Evolutionary conservation across 306 rosid species (phyloP).

Genomic region (Elaeagnus macrophylla): DNA sequence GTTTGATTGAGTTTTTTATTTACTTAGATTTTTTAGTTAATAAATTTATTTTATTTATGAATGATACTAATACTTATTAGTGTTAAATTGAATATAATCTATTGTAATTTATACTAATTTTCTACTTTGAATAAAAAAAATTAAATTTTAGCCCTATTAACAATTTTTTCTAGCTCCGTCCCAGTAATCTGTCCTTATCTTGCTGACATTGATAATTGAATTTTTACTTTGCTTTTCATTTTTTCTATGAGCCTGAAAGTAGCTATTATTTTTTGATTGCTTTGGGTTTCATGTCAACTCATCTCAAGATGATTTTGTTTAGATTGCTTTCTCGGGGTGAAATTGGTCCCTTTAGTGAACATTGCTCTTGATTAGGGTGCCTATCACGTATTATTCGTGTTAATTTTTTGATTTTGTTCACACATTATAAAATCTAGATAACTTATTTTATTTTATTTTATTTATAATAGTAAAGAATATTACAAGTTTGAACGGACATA

Average conservation of each 20-base stretch:
- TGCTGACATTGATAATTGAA: slow-evolving; percentile 22
- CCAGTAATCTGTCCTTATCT: slow-evolving; percentile 17
- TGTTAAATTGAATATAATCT: too few species aligned
- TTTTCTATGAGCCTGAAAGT: slow-evolving; percentile 20
- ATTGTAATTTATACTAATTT: too few species aligned
- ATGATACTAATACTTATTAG: too few species aligned
- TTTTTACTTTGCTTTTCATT: slow-evolving; percentile 28
- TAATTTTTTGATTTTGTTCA: background rate
- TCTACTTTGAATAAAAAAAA: too few species aligned
- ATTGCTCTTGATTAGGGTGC: background rate
- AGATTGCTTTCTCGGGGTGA: slow-evolving; percentile 11
- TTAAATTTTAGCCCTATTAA: too few species aligned
- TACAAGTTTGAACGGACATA: too few species aligned
- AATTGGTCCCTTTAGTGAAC: background rate
- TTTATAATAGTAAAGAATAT: too few species aligned
- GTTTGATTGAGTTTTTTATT: too few species aligned
- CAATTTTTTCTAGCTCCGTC: too few species aligned
- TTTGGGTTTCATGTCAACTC: slow-evolving; percentile 37
- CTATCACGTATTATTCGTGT: background rate
- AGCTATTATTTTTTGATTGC: slow-evolving; percentile 19
- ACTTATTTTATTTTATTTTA: too few species aligned
- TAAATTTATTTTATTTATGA: too few species aligned
- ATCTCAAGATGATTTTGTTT: slow-evolving; percentile 25
- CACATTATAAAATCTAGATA: background rate
- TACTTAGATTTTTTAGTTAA: too few species aligned